Evolutionary conservation across 805 yeast genomes (phyloP), one percentile per base, ranked within the genome.

Genomic region (Candida morakotiae): DNA sequence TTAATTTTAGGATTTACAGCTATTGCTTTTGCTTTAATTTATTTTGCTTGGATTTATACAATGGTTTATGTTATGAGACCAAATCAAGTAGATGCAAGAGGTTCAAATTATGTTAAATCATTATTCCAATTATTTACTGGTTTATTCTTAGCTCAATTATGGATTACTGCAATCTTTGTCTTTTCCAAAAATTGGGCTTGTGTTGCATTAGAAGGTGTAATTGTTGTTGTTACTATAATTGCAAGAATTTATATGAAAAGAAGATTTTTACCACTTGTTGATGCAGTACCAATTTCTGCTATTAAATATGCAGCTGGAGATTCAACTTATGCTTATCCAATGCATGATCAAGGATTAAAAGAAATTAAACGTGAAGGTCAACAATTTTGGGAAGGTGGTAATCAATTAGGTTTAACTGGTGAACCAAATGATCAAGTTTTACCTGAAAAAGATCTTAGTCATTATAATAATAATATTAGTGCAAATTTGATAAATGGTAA

Each of bases 111-210:
- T 55, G 84, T 87, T 32, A 66, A 73, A 49, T 86, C 87, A 2
- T 56, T 84, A 46, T 79, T 83, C 58, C 87, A 83, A 59, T 67
- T 79, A 9, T 83, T 83, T 55, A 83, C 77, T 40, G 88, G 81
- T 10, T 45, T 85, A 28, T 85, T 85, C 56, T 62, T 85, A 43
- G 83, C 81, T 30, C 87, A 85, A 58, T 62, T 82, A 30, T 79
- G 86, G 58, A 61, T 83, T 39, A 58, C 77, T 40, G 91, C 84
- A 27, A 65, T 85, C 54, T 84, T 84, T 53, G 83, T 84, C 27
- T 79, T 83, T 78, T 75, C 78, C 31, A 82, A 85, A 65, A 71
- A 82, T 46, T 85, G 91, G 91, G 87, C 83, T 16, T 77, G 82
- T 48, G 77, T 83, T 45, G 93, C 69, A 2, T 63, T 85, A 39